phyloP scores from a whole-genome alignment of 148 eudicot genomes.

The Heliosperma pusillum region DNA sequence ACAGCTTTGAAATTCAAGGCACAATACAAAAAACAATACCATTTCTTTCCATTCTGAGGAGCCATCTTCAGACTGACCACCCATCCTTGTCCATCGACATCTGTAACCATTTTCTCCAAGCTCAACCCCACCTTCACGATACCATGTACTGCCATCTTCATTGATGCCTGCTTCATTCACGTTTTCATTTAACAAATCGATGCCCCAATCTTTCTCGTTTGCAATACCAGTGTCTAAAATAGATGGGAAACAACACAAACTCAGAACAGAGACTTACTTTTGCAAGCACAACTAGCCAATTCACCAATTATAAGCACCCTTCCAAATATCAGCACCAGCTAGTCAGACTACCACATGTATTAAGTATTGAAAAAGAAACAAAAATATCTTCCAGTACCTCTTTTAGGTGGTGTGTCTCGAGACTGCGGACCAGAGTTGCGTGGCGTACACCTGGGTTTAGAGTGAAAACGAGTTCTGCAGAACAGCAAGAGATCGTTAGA shows the following conservation, averaged over 20 bases:
- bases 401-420: conserved; percentile 94
- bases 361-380: background rate
- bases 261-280: conserved; percentile 16
- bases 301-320: conserved; percentile 11
- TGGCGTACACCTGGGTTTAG: conserved; percentile 77
- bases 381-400: conserved; percentile 49
- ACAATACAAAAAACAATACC: conserved; percentile 37
- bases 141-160: conserved; percentile 98
- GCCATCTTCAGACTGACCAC: conserved; percentile 78
- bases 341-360: conserved; percentile 7
- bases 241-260: conserved; percentile 15
- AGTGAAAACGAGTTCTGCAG: conserved; percentile 56
- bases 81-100: conserved; percentile 97
- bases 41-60: conserved; percentile 96
- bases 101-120: conserved; percentile 90
- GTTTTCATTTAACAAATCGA: conserved; percentile 62
- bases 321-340: background rate
- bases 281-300: conserved; percentile 13
- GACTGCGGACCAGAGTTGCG: conserved; percentile 85
- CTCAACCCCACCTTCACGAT: conserved; percentile 79
- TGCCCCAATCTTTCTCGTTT: conserved; percentile 98
- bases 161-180: conserved; percentile 72
- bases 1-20: background rate
- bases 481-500: conserved; percentile 7
- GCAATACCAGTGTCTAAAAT: conserved; percentile 92